Evolutionary conservation across 495 filamentous ascomycete genomes (phyloP), one percentile per base, ranked within the genome.

Genomic region (Aspergillus homomorphus): DNA sequence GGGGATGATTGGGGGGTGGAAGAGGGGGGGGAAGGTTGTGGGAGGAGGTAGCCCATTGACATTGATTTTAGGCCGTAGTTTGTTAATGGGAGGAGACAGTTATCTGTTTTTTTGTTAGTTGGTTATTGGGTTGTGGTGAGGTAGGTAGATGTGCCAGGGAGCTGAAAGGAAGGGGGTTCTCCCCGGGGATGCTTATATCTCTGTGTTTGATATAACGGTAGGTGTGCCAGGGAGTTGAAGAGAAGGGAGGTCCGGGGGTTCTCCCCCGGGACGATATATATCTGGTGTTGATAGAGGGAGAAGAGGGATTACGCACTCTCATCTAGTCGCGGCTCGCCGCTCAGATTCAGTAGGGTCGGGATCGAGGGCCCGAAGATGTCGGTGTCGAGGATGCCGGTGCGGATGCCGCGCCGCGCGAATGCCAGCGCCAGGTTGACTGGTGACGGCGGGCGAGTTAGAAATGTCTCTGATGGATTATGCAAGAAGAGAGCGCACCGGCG

Each of bases 301-400:
- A 21, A 18, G 51, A 26, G 8, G 7, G 26, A 8, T n/a, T n/a
- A 51, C 18, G 21, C 44, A 89, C 87, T 77, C 20, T 80, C 69
- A 42, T 86, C 83, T 46, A 94, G 77, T 24, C 83, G 76, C 12
- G 90, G 90, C 69, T 92, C 82, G 22, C 83, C 84, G 2, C 82
- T 84, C 15, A 98, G 80, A 68, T 91, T 86, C 58, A 98, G 81
- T 1, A 99, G 80, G 1, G 90, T 96, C 2, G 94, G 94, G 57
- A 99, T 90, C 1, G 90, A 95, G 1, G 94, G 95, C 0, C 95
- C 95, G 70, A 96, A 98, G 68, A 99, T 91, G 71, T 99, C 94
- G 1, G 91, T 89, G 69, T 99, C 94, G 14, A 99, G 83, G 62
- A 99, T 89, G 1, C 94, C 94, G 23, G 87, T 83, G 54, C 89